A percentile compares a stretch with the other conserved stretches of the same genome.
These are phyloP conservation scores for Globisporangium perplexum DNA, from an alignment of 352 stramenopile genomes.

Conservation along the genomic window DNA sequence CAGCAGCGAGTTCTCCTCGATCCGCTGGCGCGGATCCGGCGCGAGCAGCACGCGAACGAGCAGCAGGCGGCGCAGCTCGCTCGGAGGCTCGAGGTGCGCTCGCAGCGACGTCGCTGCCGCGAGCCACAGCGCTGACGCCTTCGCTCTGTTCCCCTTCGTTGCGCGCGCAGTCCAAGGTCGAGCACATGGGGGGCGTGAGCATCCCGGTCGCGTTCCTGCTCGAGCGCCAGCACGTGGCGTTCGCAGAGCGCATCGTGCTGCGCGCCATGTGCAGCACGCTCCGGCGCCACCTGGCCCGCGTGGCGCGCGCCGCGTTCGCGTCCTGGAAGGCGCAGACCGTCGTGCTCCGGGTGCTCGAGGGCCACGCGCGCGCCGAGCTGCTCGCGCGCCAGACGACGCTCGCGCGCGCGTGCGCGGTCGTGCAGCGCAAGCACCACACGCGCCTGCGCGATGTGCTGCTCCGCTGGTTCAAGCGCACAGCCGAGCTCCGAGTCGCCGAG, in stretches of 20 bases:
- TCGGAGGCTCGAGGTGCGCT: background rate
- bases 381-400: constrained; percentile 6
- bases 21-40: background rate
- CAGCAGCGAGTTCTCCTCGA: background rate
- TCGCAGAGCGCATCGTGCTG: background rate
- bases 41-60: background rate
- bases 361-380: background rate
- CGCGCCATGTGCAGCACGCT: background rate
- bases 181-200: background rate
- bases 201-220: background rate
- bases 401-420: constrained; percentile 29
- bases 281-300: background rate
- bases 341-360: background rate
- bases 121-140: background rate
- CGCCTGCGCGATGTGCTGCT: background rate
- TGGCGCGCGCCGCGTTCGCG: background rate
- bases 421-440: constrained; percentile 18
- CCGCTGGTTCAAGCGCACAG: background rate
- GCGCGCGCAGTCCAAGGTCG: background rate
- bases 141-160: background rate
- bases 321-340: background rate
- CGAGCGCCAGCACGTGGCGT: background rate
- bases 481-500: background rate
- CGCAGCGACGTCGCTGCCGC: no score
- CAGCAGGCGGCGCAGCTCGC: background rate